A percentile compares a stretch with the other conserved stretches of the same genome.
phyloP scores from a whole-genome alignment of 116 monocot genomes.

The Trichopus zeylanicus region DNA sequence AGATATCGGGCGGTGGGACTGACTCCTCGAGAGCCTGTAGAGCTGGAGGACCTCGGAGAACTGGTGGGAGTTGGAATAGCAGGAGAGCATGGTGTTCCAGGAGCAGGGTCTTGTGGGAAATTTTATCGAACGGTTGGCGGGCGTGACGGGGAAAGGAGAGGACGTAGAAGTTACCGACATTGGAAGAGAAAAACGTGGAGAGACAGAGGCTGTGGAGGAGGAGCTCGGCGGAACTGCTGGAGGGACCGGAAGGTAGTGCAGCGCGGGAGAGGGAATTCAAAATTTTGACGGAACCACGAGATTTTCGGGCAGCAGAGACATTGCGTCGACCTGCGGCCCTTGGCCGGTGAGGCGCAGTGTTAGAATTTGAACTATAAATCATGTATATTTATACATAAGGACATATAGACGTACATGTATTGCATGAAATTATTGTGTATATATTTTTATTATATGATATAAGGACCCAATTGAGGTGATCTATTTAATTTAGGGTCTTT shows the following conservation, averaged over 20 bases:
- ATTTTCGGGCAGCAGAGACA: too few relatives aligned
- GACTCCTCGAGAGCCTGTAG: constrained; percentile 13
- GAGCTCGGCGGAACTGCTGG: constrained; percentile 26
- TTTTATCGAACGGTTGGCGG: constrained; percentile 31
- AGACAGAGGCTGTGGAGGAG: constrained; percentile 22
- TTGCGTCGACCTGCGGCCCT: too few relatives aligned
- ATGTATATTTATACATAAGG: too few relatives aligned
- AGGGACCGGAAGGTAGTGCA: constrained; percentile 24
- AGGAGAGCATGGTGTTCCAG: constrained; percentile 43
- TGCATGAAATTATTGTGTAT: too few relatives aligned
- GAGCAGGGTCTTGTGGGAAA: constrained; percentile 12
- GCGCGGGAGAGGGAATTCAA: constrained; percentile 21
- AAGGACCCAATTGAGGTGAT: too few relatives aligned
- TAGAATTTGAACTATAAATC: too few relatives aligned
- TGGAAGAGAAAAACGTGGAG: constrained; percentile 27
- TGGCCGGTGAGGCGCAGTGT: too few relatives aligned
- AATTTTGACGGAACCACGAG: constrained; percentile 5
- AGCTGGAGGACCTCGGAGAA: constrained; percentile 17
- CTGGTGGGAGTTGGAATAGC: constrained; percentile 15
- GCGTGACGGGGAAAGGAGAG: constrained; percentile 13
- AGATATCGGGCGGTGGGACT: constrained; percentile 20
- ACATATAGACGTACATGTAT: too few relatives aligned
- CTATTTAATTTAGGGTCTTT: too few relatives aligned
- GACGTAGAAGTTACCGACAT: constrained; percentile 24
- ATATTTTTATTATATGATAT: too few relatives aligned